Base-by-base conservation (phyloP, 768 basidiomycete species). In the Boletus vermiculosoides region DNA sequence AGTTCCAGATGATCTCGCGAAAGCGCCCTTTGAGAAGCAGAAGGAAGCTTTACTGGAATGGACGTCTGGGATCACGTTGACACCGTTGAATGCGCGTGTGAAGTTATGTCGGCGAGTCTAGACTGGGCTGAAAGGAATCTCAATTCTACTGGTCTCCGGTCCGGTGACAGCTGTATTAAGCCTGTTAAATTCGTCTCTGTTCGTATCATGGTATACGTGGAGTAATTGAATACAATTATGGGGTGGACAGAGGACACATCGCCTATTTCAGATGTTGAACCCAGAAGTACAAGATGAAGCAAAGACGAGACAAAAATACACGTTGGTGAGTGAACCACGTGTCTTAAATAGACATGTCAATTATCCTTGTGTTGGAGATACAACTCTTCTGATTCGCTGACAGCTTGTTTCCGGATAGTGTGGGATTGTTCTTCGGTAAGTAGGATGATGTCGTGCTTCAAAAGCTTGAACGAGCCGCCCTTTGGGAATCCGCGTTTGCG, bases 401-500 rank as follows among this genome's bases (percentile, higher is more conserved):
- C 45, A 20, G 51, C 33, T 31, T 60, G 63, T 20, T 59, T 48
- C 15, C 71, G 71, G 7, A 69, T 69, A 20, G 57, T 57, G 41
- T 67, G 68, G 4, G 77, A 74, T 63, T 83, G 76, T 30, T 68
- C 76, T 52, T 74, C 73, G 4, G 76, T 76, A 34, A 77, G 69
- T 0, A 84, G 67, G 8, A 80, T 65, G 46, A 84, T 71, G 58
- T 84, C 81, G 22, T 63, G 68, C 39, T 77, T 64, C 56, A 84
- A 69, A 28, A 80, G 67, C 69, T 76, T 79, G 76, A 81, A 83
- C 18, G 79, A 70, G 7, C 73, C 72, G 15, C 77, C 77, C 42
- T 71, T 73, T 20, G 75, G 71, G 63, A 82, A 81, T 22, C 73
- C 71, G 39, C 84, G 81, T 58, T 80, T 77, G 52, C 80, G 77